Percentiles rank a stretch among this genome's conserved stretches.
These are phyloP conservation scores for Citrus reticulata DNA, from an alignment of 345 rosid species.

Conservation along the genomic window DNA sequence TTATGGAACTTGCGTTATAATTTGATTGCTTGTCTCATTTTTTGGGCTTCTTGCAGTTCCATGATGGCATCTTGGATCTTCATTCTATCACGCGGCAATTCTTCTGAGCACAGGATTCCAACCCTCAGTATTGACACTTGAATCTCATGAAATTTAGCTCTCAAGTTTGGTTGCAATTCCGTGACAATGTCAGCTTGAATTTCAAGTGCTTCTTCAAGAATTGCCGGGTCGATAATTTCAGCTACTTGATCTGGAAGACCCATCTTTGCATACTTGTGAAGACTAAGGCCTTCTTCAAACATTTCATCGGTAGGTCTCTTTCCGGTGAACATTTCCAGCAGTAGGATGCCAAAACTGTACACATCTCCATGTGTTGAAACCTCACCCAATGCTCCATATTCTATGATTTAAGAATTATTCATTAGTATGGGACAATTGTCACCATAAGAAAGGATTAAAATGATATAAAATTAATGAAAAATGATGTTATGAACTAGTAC, in stretches of 20 bases:
- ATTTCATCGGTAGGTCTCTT: conserved; percentile 26
- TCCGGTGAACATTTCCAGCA: conserved; percentile 35
- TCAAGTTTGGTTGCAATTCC: neutral
- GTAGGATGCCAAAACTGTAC: conserved; percentile 33
- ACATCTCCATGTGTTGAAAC: conserved; percentile 29
- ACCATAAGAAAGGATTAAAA: neutral
- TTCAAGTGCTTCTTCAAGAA: conserved; percentile 15
- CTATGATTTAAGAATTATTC: conserved; percentile 7
- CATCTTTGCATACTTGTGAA: conserved; percentile 14
- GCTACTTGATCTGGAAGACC: conserved; percentile 16
- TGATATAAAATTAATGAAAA: neutral
- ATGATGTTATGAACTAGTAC: neutral
- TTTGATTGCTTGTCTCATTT: neutral
- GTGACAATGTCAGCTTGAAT: neutral
- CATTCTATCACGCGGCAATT: conserved; percentile 18
- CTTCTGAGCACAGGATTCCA: conserved; percentile 12
- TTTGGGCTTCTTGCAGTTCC: conserved; percentile 8
- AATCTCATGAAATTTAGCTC: conserved; percentile 3
- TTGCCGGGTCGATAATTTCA: conserved; percentile 3
- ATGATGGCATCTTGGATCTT: neutral
- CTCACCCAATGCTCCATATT: conserved; percentile 26
- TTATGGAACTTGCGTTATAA: neutral
- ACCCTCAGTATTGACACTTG: neutral
- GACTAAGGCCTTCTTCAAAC: conserved; percentile 24
- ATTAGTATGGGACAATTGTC: neutral